These are phyloP conservation scores for Takakia lepidozioides DNA, from an alignment of 225 moss, liverwort and hornwort genomes.

Conservation along the genomic window DNA sequence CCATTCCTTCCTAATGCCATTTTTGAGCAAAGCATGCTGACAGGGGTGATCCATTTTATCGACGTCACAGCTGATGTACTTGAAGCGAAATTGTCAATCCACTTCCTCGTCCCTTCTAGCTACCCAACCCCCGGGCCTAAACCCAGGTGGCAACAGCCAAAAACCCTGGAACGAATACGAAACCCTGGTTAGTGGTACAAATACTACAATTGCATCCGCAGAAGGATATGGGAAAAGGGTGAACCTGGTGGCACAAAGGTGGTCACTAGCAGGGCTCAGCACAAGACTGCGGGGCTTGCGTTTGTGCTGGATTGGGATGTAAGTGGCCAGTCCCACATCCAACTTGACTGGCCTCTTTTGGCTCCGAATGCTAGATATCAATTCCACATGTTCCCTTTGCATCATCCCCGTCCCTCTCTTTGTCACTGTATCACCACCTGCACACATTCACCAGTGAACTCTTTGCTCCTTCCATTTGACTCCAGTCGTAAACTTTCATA, in stretches of 20 bases:
- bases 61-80: too few relatives aligned
- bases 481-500: neutral
- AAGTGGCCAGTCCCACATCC: slow-evolving; percentile 33
- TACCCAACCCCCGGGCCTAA: neutral
- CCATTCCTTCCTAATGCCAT: too few relatives aligned
- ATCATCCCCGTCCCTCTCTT: slow-evolving; percentile 17
- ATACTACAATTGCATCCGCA: too few relatives aligned
- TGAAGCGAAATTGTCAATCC: too few relatives aligned
- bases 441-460: slow-evolving; percentile 2
- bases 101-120: too few relatives aligned
- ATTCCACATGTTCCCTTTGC: slow-evolving; percentile 28
- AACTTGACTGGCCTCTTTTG: slow-evolving; percentile 18
- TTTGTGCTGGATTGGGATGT: slow-evolving; percentile 30
- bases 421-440: slow-evolving; percentile 17
- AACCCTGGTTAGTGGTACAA: too few relatives aligned
- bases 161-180: too few relatives aligned
- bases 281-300: slow-evolving; percentile 68
- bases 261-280: slow-evolving; percentile 50
- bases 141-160: too few relatives aligned
- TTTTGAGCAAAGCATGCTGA: too few relatives aligned
- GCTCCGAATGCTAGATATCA: slow-evolving; percentile 34
- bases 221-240: too few relatives aligned
- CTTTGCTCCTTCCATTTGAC: neutral
- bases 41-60: too few relatives aligned
- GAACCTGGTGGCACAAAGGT: slow-evolving; percentile 61